A percentile compares a stretch with the other conserved stretches of the same genome.
Conservation (phyloP, 2,329 filamentous ascomycete species). For the Paecilomyces niveus region DNA sequence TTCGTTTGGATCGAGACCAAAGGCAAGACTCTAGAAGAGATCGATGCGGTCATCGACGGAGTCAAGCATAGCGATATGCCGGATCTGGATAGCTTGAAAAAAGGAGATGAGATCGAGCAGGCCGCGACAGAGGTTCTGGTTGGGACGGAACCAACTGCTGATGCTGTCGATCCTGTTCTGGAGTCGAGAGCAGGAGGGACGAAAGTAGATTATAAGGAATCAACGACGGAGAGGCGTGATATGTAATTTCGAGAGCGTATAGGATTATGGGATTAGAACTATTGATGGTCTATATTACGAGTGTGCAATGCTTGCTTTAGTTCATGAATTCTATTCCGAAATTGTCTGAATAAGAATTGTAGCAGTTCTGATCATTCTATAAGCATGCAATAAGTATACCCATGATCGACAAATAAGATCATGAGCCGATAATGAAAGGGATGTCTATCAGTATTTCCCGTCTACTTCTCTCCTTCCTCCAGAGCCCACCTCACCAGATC, state of each 20-base stretch:
- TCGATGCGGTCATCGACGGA: neutral
- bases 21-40: neutral
- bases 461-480: neutral
- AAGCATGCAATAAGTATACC: too few relatives aligned
- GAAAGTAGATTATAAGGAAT: neutral
- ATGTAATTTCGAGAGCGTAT: neutral
- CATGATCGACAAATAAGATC: too few relatives aligned
- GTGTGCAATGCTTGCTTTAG: neutral
- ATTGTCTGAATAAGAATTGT: too few relatives aligned
- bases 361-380: too few relatives aligned
- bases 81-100: neutral
- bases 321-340: too few relatives aligned
- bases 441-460: neutral
- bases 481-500: conserved; percentile 23
- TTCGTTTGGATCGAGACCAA: neutral
- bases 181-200: neutral
- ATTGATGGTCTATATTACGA: neutral
- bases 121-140: neutral
- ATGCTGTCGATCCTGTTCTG: neutral
- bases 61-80: neutral
- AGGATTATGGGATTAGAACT: neutral
- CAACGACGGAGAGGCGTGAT: neutral
- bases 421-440: neutral
- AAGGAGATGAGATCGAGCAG: neutral
- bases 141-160: neutral